Evolutionary conservation across 2,329 filamentous ascomycete genomes (phyloP), one percentile per base, ranked within the genome.

Genomic region (Trichoderma sp.): DNA sequence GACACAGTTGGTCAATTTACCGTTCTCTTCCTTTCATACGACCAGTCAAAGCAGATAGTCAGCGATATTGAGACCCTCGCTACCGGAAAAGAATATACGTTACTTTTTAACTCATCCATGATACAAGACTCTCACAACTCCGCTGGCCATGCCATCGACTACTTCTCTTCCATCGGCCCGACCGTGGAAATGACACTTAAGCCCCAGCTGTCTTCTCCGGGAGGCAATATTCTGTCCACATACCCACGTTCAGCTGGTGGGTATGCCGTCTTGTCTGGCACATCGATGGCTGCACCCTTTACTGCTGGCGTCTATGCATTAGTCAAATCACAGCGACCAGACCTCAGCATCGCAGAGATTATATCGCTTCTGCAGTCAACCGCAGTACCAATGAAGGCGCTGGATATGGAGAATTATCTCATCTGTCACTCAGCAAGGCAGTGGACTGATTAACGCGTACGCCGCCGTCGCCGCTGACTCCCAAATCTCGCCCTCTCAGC

Each of bases 281-380:
- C 89, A 0, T 91, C 89, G 0, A 92, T 92, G 91, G 86, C 90
- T 3, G 88, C 87, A 31, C 89, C 90, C 6, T 85, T 90, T 12
- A 83, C 87, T 3, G 89, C 90, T 6, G 91, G 86, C 33, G 86
- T 90, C 71, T 85, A 87, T 56, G 89, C 89, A 1, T 85, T 92
- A 86, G 85, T 63, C 84, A 90, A 76, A 86, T 86, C 24, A 86
- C 87, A 50, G 86, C 86, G 18, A 88, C 85, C 33, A n/a, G 29
- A 65, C 16, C 83, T 87, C 50, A 86, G 88, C 64, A 89, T 88
- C 16, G 83, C 81, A 73, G 83, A 84, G 2, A 83, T 91, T 3
- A 85, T 88, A 81, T 87, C 85, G 76, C 79, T 88, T 27, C 82
- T 91, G 1, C 86, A 88, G 1, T 82, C 87, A 35, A 89, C 85